Conservation (phyloP, 78 protist genomes). For the Pigoraptor vietnamica region DNA sequence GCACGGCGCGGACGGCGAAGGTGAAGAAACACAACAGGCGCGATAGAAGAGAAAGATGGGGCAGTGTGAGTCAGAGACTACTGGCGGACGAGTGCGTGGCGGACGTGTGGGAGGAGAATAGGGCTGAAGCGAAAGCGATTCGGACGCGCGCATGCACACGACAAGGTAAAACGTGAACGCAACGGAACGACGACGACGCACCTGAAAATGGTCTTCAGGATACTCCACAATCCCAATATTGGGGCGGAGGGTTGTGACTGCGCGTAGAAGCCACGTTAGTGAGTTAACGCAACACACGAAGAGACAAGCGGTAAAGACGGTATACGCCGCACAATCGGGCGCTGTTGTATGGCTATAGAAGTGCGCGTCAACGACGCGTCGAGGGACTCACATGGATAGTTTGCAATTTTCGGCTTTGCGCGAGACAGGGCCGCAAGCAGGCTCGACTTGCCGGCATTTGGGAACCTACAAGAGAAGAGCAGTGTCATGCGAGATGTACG, state of each 20-base stretch:
- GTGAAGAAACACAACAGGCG: too few species aligned
- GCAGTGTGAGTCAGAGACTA: not conserved
- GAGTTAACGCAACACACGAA: not conserved
- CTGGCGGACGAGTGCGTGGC: too few species aligned
- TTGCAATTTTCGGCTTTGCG: not conserved
- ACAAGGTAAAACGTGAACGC: too few species aligned
- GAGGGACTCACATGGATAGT: not conserved
- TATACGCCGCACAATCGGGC: not conserved
- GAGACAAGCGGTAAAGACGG: not conserved
- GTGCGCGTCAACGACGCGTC: not conserved
- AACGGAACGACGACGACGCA: too few species aligned
- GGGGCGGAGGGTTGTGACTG: slow-evolving; percentile 63
- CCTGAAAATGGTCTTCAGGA: not conserved
- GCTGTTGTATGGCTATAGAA: too few species aligned
- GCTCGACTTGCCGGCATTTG: slow-evolving; percentile 61
- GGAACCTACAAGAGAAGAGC: slow-evolving; percentile 8
- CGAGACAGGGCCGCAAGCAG: slow-evolving; percentile 18
- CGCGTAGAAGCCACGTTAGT: not conserved
- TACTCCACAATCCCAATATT: slow-evolving; percentile 15
- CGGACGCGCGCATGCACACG: too few species aligned
- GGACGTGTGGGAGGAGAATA: too few species aligned
- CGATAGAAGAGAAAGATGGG: too few species aligned
- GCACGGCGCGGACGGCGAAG: too few species aligned
- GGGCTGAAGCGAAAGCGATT: too few species aligned
- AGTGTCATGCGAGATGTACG: too few species aligned